Conservation (phyloP, 306 rosid species). For the Lathyrus sativus region DNA sequence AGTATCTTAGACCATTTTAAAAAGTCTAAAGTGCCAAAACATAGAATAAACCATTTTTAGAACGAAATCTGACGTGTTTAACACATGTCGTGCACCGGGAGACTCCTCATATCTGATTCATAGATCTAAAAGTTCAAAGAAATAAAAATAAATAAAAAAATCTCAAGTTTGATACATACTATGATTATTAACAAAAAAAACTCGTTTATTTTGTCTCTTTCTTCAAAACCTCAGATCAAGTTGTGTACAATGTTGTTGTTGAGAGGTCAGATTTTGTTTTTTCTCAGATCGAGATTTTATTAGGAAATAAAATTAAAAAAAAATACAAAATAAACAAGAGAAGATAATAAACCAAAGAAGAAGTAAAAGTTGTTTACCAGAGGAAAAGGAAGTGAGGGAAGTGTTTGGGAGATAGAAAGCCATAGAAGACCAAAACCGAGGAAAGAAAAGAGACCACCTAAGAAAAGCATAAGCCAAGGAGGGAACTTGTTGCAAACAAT, state of each 20-base stretch:
- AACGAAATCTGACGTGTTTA: too few species aligned
- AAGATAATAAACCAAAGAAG: too few species aligned
- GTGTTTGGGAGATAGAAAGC: conserved; percentile 54
- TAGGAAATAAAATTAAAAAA: not conserved
- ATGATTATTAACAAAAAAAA: too few species aligned
- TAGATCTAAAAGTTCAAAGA: too few species aligned
- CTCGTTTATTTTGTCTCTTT: not conserved
- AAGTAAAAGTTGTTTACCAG: conserved; percentile 55
- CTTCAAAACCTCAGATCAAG: conserved; percentile 11
- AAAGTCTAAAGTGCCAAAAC: too few species aligned
- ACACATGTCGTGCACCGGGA: too few species aligned
- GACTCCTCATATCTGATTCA: too few species aligned
- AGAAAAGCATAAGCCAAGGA: conserved; percentile 66
- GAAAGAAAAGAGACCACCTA: conserved; percentile 63
- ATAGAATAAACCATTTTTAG: too few species aligned
- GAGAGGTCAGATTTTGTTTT: not conserved
- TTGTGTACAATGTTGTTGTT: not conserved
- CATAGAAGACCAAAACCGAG: conserved; percentile 65
- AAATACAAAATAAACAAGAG: not conserved
- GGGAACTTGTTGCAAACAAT: conserved; percentile 39
- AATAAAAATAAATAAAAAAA: too few species aligned
- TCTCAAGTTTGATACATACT: too few species aligned
- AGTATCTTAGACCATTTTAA: too few species aligned
- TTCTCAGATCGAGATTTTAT: not conserved
- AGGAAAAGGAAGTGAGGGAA: conserved; percentile 57